phyloP scores from a whole-genome alignment of 176 grass and related monocot genomes.

The Aegilops speltoides region DNA sequence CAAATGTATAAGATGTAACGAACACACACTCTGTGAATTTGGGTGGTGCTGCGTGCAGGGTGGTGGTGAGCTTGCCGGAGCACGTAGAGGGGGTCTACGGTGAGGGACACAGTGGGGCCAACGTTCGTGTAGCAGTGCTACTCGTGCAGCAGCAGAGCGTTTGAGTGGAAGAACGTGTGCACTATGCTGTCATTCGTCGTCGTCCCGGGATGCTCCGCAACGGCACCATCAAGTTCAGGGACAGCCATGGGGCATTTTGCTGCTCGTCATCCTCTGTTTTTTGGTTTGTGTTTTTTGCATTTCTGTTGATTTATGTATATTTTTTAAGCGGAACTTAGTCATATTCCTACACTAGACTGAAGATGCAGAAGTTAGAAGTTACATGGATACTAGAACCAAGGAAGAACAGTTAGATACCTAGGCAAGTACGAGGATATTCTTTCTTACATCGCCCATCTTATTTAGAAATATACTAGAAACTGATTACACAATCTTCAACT shows the following conservation, averaged over 20 bases:
- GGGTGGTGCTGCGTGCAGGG: constrained; percentile 16
- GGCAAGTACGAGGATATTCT: too few species aligned
- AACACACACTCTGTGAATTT: neutral
- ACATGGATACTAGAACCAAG: too few species aligned
- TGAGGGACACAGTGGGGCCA: constrained; percentile 49
- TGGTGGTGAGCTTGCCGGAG: constrained; percentile 65
- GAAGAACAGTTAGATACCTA: too few species aligned
- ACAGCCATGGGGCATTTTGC: constrained; percentile 28
- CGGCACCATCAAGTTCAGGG: constrained; percentile 46
- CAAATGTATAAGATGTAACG: neutral
- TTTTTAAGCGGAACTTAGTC: constrained; percentile 58
- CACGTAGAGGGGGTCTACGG: constrained; percentile 35
- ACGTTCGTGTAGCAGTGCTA: constrained; percentile 56
- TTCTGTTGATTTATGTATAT: neutral
- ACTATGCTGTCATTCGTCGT: neutral
- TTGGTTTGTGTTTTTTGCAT: neutral
- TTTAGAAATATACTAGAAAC: too few species aligned
- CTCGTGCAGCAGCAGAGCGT: constrained; percentile 40
- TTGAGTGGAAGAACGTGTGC: constrained; percentile 45
- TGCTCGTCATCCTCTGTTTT: neutral
- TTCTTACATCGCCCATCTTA: too few species aligned
- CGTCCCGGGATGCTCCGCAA: constrained; percentile 52
- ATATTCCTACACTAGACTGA: neutral
- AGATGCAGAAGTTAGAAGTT: too few species aligned
- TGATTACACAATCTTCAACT: too few species aligned